Percentiles rank a stretch among this genome's conserved stretches.
Evolutionary conservation across 129 eudicot genomes (phyloP).

Genomic region (Flaveria ramosissima): DNA sequence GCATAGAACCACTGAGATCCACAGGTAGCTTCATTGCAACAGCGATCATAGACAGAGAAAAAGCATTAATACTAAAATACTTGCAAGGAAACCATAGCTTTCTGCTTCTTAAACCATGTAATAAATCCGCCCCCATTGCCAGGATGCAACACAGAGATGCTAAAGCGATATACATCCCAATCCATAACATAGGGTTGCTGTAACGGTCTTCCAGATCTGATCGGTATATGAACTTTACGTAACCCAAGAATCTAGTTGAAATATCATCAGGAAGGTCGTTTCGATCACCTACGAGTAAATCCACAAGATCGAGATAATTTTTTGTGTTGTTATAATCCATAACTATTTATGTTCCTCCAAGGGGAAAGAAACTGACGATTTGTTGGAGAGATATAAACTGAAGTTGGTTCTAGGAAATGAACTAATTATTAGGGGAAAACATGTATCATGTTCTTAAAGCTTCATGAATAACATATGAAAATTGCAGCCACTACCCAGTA

Average conservation of each 20-base stretch:
- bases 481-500: neutral
- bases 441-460: neutral
- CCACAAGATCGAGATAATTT: neutral
- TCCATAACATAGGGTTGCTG: slow-evolving; percentile 7
- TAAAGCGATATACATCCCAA: slow-evolving; percentile 15
- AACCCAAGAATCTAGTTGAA: neutral
- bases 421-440: neutral
- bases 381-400: neutral
- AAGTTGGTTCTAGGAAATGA: neutral
- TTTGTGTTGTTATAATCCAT: neutral
- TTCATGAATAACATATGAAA: neutral
- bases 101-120: slow-evolving; percentile 8
- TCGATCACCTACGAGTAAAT: neutral
- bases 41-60: neutral
- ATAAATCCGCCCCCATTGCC: slow-evolving; percentile 1
- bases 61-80: slow-evolving; percentile 4
- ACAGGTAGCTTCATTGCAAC: slow-evolving; percentile 20
- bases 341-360: neutral
- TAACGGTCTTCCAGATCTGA: slow-evolving; percentile 2
- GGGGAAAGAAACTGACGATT: neutral
- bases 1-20: slow-evolving; percentile 15
- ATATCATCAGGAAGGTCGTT: neutral
- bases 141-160: slow-evolving; percentile 11
- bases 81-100: slow-evolving; percentile 15
- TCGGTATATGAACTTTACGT: neutral